Evolutionary conservation across 139 green algal genomes (phyloP), one percentile per base, ranked within the genome.

Genomic region (Micractinium conductrix): DNA sequence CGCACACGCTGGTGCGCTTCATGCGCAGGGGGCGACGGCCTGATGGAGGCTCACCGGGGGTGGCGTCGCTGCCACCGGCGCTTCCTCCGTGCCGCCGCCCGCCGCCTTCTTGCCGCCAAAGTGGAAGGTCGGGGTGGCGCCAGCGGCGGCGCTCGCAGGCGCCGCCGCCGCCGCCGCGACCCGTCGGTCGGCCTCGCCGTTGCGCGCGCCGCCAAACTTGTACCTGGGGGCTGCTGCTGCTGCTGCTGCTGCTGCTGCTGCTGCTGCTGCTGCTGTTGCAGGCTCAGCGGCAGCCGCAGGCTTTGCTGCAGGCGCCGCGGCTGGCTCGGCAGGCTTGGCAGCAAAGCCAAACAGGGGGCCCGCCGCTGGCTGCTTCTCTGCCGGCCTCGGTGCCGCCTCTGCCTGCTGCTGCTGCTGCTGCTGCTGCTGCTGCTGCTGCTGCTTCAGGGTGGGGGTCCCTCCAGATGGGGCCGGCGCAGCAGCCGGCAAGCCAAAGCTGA

Each of bases 181-280:
- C 53, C 79, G 40, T 37, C 69, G 68, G 38, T 79, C 80, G 26
- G 17, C 22, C 45, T 55, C 80, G 50, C 37, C 24, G 80, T 33
- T 67, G 42, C 71, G 62, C 55, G 24, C n/a, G 30, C 19, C 63
- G 24, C 84, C 84, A 88, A 88, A 88, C 6, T 42, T 44, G 37
- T 65, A 88, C 72, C 43, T 79, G 44, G 45, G 72, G 12, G 44
- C 72, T 6, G 38, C 68, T 22, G 4, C 22, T 9, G 24, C 37
- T 19, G 78, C 50, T 21, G 79, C 40, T 19, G 24, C 16, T 24
- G 17, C 14, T 1, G n/a, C 44, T 0, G 38, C 37, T 22, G 17
- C 68, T 4, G 12, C 42, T 7, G 28, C 78, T 4, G 78, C 40
- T 8, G 40, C 5, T 19, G 33, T 55, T 5, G 16, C 53, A 30